Base-by-base conservation (phyloP, 148 eudicot genomes). In the Heliosperma pusillum region DNA sequence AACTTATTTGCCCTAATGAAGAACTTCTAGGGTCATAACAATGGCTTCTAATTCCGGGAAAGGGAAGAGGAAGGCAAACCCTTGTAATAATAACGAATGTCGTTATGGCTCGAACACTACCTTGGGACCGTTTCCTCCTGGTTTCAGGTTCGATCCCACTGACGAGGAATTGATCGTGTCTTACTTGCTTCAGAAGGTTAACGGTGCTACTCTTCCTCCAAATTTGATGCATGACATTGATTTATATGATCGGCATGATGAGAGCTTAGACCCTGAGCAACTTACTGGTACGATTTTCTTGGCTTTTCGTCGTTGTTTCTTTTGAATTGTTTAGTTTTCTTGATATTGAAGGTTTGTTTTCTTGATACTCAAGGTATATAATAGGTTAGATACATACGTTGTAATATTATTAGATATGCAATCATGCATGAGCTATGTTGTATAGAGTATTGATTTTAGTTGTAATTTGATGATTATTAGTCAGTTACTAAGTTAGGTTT, bases 191-290 rank as follows among this genome's bases (percentile, higher is more conserved):
- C 56, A 29, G 6, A 68, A 68, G 56, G 71, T 68, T 42, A 11
- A 22, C 9, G 22, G 45, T 10, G 0, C 0, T 29, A 2, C 5
- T 1, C 71, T 68, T 68, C 30, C 56, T 21, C 69, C 69, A 33
- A 33, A 66, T 66, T 30, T 29, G 5, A 66, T 68, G 56, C 56
- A 22, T 44, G 71, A 44, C 7, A 66, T 66, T 66, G 69, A 66
- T 66, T 36, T 66, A 66, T 66, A 66, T n/a, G n/a, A n/a, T 66
- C 69, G 24, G 0, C n/a, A 2, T 2, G 12, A 7, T 33, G 69
- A 66, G 7, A 20, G 4, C 7, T 8, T 5, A 9, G n/a, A 36
- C 24, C 69, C 69, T 66, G 4, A 33, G 4, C 45, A 36, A 8
- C 69, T 66, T 16, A 16, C 22, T 30, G 69, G 69, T 66, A 66